Base-by-base conservation (phyloP, 208 protist genomes). In the Leptomonas pyrrhocoris region DNA sequence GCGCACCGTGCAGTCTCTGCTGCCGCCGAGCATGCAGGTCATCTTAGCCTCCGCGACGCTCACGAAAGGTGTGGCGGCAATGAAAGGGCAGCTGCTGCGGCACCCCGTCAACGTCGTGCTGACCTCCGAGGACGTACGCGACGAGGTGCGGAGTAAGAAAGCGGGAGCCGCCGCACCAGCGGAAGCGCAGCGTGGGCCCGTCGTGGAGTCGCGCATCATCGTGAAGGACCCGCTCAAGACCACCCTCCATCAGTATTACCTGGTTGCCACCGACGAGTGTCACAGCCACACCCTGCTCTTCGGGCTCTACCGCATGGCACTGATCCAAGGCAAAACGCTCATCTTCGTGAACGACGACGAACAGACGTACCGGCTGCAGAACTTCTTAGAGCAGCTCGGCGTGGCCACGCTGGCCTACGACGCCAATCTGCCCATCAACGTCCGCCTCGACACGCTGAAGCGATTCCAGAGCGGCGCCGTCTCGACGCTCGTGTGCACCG, bases 261-360 rank as follows among this genome's bases (percentile, higher is more conserved):
- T 96, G 23, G 86, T 95, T n/a, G 83, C 90, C 38, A 93, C 90
- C 0, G 90, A 96, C 58, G 88, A 95, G 55, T 92, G 87, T 60
- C 94, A 99, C 74, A 92, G 92, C 55, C 97, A 97, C 85, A 97
- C 97, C 3, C 74, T 98, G n/a, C 77, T 98, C n/a, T 98, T 96
- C 72, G 80, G 88, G 12, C 83, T 98, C 21, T 90, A 98, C 62
- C 93, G 94, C 81, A 86, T 98, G 36, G 79, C 87, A 21, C 86
- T 98, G 49, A 92, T 99, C 51, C 79, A 81, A 25, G 98, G 98
- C 31, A 98, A 98, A 73, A 97, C 94, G 25, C 85, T 99, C 53
- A 92, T 99, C 57, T 99, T 99, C 75, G 97, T 98, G 48, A 98
- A 98, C 60, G 72, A 89, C 23, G 94, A 98, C 46, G 89, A 98